These are phyloP conservation scores for Dioszegia aurantiaca DNA, from an alignment of 768 basidiomycete species.

Conservation along the genomic window DNA sequence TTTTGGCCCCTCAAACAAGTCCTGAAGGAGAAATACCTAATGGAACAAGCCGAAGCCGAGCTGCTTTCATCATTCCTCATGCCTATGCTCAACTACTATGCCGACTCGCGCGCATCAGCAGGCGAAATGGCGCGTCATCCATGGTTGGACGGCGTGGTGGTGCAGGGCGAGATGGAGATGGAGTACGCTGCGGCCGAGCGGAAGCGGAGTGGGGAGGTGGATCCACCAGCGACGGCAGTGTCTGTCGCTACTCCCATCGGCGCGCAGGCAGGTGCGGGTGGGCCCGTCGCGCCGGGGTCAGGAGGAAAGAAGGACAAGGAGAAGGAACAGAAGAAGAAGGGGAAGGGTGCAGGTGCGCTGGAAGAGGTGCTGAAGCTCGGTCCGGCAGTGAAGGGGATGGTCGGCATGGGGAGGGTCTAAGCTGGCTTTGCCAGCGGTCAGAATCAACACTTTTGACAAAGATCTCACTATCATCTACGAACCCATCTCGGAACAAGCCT, in stretches of 20 bases:
- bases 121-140: slow-evolving; percentile 77
- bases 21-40: slow-evolving; percentile 93
- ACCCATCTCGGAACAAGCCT: too few relatives aligned
- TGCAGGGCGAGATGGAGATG: slow-evolving; percentile 81
- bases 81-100: slow-evolving; percentile 86
- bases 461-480: too few relatives aligned
- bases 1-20: slow-evolving; percentile 75
- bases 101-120: slow-evolving; percentile 84
- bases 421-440: not conserved
- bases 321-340: slow-evolving; percentile 16
- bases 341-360: slow-evolving; percentile 20
- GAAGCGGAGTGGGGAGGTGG: not conserved
- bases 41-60: slow-evolving; percentile 77
- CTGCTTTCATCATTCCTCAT: slow-evolving; percentile 73
- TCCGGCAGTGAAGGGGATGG: slow-evolving; percentile 43
- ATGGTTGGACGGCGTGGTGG: slow-evolving; percentile 80
- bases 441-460: too few relatives aligned
- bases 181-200: slow-evolving; percentile 31
- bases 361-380: slow-evolving; percentile 40
- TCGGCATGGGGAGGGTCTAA: slow-evolving; percentile 44
- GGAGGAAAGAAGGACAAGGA: not conserved
- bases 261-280: slow-evolving; percentile 1
- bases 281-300: not conserved
- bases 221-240: not conserved
- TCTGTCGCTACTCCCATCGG: not conserved